Evolutionary conservation across 176 grass and related monocot genomes (phyloP).

Genomic region (Poa pratensis): DNA sequence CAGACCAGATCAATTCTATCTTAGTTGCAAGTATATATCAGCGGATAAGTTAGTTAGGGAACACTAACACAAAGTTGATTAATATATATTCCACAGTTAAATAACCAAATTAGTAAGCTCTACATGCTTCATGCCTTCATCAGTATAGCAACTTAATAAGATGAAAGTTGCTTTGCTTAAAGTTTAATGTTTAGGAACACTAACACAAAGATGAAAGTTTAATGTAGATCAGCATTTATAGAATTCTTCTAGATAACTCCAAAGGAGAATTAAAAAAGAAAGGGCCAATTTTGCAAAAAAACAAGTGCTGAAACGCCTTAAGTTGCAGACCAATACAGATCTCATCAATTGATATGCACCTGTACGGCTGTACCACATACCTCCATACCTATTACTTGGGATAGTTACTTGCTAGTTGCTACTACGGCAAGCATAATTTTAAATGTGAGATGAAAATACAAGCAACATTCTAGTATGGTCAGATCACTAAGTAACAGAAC

Average conservation of each 20-base stretch:
- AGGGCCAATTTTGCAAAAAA: neutral
- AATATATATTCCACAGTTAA: neutral
- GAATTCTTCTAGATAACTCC: neutral
- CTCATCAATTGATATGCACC: neutral
- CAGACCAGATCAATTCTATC: slow-evolving; percentile 34
- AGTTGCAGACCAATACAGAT: neutral
- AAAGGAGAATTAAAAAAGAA: neutral
- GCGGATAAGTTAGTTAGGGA: neutral
- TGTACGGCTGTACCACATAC: neutral
- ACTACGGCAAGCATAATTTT: neutral
- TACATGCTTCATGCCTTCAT: neutral
- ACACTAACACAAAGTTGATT: neutral
- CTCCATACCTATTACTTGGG: neutral
- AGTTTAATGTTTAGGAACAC: too few species aligned
- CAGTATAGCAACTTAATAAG: neutral
- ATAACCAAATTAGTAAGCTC: slow-evolving; percentile 13
- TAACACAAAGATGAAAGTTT: neutral
- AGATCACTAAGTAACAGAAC: neutral
- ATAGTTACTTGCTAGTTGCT: neutral
- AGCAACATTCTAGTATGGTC: neutral
- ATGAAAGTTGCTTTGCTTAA: neutral
- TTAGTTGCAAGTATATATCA: neutral
- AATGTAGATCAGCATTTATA: neutral
- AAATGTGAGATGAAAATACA: slow-evolving; percentile 12
- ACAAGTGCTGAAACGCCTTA: neutral